These are phyloP conservation scores for Citrus maxima DNA, from an alignment of 345 rosid species.

Conservation along the genomic window DNA sequence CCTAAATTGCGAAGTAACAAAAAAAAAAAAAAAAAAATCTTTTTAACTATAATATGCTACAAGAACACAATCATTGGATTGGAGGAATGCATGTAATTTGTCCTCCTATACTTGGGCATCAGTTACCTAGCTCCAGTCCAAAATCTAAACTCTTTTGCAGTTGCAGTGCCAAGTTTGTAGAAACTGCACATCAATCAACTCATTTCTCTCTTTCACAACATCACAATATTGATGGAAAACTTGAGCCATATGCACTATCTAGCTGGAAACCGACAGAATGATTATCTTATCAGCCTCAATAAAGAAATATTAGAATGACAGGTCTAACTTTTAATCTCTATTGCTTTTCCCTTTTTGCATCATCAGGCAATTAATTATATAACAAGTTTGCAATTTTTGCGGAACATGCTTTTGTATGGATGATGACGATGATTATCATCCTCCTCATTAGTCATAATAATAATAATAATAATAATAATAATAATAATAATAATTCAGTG, in stretches of 20 bases:
- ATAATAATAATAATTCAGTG: too few relatives aligned
- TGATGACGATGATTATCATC: neutral
- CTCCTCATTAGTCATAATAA: too few relatives aligned
- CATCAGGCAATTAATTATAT: neutral
- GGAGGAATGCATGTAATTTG: too few relatives aligned
- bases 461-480: too few relatives aligned
- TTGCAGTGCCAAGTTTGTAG: too few relatives aligned
- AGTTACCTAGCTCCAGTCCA: too few relatives aligned
- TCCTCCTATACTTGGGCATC: too few relatives aligned
- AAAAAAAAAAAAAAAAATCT: too few relatives aligned
- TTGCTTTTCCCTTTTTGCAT: neutral
- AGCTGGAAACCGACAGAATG: constrained; percentile 1
- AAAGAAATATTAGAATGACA: neutral
- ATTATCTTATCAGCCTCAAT: neutral
- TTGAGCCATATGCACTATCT: neutral
- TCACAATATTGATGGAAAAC: neutral
- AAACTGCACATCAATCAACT: neutral
- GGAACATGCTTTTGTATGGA: neutral
- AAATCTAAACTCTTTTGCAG: too few relatives aligned
- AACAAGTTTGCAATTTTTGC: neutral
- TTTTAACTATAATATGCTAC: too few relatives aligned
- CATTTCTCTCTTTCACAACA: neutral
- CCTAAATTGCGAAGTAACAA: too few relatives aligned
- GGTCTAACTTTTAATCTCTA: neutral
- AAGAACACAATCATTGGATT: too few relatives aligned